Evolutionary conservation across 345 rosid species (phyloP), one percentile per base, ranked within the genome.

Genomic region (Cardamine resedifolia): DNA sequence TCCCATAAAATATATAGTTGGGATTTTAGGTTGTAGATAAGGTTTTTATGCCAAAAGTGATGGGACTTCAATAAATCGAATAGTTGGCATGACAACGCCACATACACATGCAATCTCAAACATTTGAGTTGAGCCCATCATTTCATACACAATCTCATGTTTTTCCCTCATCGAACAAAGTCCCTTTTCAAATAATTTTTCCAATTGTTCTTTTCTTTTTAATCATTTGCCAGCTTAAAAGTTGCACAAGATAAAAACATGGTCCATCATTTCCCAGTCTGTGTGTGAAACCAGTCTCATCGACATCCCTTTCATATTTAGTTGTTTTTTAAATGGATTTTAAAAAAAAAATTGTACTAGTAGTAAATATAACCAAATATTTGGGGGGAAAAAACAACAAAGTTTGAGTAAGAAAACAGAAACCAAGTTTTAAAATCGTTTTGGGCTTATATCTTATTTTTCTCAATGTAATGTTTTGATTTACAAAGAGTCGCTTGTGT

Each of bases 111-210:
- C 55, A 43, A 51, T 61, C 68, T 75, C 60, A 58, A 58, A 24
- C 73, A 74, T 74, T 5, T 50, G 10, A 43, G 79, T 75, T 75
- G 79, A 75, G 58, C 79, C 74, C 79, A 75, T 75, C 79, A 75
- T 75, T 75, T 61, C 79, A 68, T 45, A 51, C 79, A 68, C 79
- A 75, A 68, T 43, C 79, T 75, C 74, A 61, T 75, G 69, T 61
- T 59, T 68, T 63, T 12, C 23, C 19, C 59, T 73, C 59, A 57
- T 57, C 44, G 5, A 36, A 48, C 11, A 57, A 56, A 73, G 58
- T 27, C 14, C 34, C 66, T 50, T 74, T 56, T 45, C 56, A 53
- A 6, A 43, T 53, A n/a, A 0, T 15, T 60, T 45, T 21, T 45
- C 10, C 24, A 20, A 21, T n/a, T 57, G 1, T 19, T 53, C 14